Percentiles rank a stretch among this genome's conserved stretches.
These are phyloP conservation scores for Scolecobasidium constrictum DNA, from an alignment of 2,329 filamentous ascomycete species.

Conservation along the genomic window DNA sequence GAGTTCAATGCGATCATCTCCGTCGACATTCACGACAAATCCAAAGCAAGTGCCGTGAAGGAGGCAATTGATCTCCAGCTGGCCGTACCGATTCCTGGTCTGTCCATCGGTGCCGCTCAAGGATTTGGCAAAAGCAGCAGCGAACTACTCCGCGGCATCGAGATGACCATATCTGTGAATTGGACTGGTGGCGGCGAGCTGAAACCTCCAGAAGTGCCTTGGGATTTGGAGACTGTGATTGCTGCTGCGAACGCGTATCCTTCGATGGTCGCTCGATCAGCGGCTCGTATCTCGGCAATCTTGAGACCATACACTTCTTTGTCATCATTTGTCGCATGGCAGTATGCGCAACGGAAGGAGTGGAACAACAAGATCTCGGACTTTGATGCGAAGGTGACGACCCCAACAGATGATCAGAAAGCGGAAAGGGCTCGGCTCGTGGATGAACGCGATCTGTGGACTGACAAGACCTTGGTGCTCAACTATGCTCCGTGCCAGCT, in stretches of 20 bases:
- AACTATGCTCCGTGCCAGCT: slow-evolving; percentile 23
- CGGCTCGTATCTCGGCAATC: slow-evolving; percentile 20
- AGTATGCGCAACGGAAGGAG: slow-evolving; percentile 13
- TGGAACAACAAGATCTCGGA: slow-evolving; percentile 9
- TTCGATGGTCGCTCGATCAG: slow-evolving; percentile 21
- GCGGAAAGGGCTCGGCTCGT: slow-evolving; percentile 14
- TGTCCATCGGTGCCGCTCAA: slow-evolving; percentile 18
- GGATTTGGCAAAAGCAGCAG: slow-evolving; percentile 15
- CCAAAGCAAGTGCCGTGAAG: slow-evolving; percentile 21
- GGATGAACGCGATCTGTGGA: slow-evolving; percentile 13
- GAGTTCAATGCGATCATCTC: slow-evolving; percentile 24
- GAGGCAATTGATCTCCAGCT: slow-evolving; percentile 22
- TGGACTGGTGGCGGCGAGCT: slow-evolving; percentile 24
- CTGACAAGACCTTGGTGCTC: slow-evolving; percentile 19
- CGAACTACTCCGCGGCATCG: slow-evolving; percentile 19
- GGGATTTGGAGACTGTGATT: slow-evolving; percentile 21
- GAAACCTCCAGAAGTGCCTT: slow-evolving; percentile 21
- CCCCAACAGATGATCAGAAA: slow-evolving; percentile 12
- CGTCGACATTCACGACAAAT: slow-evolving; percentile 22
- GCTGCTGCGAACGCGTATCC: slow-evolving; percentile 23
- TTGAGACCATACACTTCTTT: slow-evolving; percentile 21
- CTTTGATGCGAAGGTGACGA: slow-evolving; percentile 13
- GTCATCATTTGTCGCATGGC: slow-evolving; percentile 20
- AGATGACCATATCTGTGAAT: slow-evolving; percentile 23
- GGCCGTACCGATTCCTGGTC: slow-evolving; percentile 16